Conservation (phyloP, 345 rosid species). For the Ceriops zippeliana region DNA sequence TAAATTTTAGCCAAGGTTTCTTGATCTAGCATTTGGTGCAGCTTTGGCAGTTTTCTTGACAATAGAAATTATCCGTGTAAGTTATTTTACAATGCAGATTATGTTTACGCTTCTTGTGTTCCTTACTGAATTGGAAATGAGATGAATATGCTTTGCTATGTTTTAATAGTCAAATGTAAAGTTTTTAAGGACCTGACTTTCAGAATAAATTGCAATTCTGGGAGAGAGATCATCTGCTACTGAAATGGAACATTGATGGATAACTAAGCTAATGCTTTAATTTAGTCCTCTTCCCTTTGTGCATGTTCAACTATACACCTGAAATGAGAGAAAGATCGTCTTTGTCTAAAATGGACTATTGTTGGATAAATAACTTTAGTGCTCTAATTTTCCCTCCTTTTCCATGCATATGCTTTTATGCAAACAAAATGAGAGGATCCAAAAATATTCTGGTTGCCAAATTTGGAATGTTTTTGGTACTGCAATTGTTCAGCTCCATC, state of each 20-base stretch:
- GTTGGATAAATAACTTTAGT: no score
- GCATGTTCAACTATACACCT: no score
- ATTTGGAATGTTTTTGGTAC: no score
- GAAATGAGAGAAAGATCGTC: no score
- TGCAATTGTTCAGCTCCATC: no score
- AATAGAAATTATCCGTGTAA: conserved; percentile 86
- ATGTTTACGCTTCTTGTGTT: background rate
- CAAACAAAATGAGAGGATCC: no score
- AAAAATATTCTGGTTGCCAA: no score
- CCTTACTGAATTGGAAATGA: background rate
- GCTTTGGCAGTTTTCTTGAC: conserved; percentile 78
- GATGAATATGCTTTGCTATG: background rate
- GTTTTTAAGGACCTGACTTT: background rate
- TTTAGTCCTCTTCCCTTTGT: no score
- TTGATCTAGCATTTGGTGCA: conserved; percentile 93
- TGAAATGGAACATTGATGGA: background rate
- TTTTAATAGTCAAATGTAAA: background rate
- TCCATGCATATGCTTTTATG: no score
- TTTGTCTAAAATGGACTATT: no score
- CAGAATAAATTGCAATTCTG: background rate
- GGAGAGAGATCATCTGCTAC: background rate
- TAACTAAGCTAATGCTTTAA: background rate
- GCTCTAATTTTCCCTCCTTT: no score
- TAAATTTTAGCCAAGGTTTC: conserved; percentile 78
- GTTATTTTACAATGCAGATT: conserved; percentile 19